These are phyloP conservation scores for Sphaerulina musiva DNA, from an alignment of 2,329 filamentous ascomycete genomes.

Conservation along the genomic window DNA sequence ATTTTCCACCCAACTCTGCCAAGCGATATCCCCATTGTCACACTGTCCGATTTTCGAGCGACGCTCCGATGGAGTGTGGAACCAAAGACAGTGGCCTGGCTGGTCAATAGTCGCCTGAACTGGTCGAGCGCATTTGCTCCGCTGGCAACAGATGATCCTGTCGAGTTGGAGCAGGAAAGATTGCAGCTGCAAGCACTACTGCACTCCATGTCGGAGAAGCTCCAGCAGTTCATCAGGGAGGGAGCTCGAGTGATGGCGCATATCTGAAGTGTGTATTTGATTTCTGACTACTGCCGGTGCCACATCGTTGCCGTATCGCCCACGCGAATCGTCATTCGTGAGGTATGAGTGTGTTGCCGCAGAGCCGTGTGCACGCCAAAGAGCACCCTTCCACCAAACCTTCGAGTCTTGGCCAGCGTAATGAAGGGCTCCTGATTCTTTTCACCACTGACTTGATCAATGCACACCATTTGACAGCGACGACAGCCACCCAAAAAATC, in stretches of 20 bases:
- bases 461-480: conserved; percentile 92
- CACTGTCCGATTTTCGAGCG: conserved; percentile 7
- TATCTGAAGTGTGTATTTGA: background rate
- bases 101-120: conserved; percentile 13
- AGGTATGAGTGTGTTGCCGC: too few species aligned
- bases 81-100: conserved; percentile 12
- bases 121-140: conserved; percentile 8
- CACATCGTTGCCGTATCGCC: background rate
- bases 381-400: conserved; percentile 74
- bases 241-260: background rate
- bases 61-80: conserved; percentile 9
- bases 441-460: conserved; percentile 74
- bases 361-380: conserved; percentile 69
- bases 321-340: background rate
- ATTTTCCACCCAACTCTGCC: conserved; percentile 15
- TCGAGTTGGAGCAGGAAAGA: background rate
- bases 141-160: background rate
- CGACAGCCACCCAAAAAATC: conserved; percentile 76
- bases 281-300: background rate
- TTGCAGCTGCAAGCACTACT: background rate
- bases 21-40: conserved; percentile 9
- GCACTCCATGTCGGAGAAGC: background rate
- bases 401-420: conserved; percentile 78
- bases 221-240: background rate
- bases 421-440: conserved; percentile 80